These are phyloP conservation scores for Fremontodendron californicum DNA, from an alignment of 345 rosid species.

Conservation along the genomic window DNA sequence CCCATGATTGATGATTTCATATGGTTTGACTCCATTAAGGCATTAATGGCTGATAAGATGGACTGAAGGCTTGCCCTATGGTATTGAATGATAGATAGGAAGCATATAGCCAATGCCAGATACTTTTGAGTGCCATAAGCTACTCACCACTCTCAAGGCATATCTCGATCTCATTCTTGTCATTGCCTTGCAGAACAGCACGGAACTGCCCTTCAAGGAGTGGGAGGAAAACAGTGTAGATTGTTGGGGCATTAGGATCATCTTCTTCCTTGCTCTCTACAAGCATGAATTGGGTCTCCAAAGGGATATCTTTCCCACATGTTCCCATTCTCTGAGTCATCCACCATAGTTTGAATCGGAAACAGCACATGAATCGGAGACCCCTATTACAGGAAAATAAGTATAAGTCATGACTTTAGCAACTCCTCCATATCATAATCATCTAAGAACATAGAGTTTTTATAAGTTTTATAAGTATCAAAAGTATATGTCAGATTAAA, in stretches of 20 bases:
- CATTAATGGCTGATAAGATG: constrained; percentile 19
- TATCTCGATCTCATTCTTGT: constrained; percentile 75
- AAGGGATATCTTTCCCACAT: constrained; percentile 81
- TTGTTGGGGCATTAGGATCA: constrained; percentile 46
- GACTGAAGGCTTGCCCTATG: constrained; percentile 16
- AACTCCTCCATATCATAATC: neutral
- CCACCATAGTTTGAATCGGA: constrained; percentile 99
- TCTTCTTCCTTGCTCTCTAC: constrained; percentile 73
- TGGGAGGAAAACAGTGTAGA: constrained; percentile 89
- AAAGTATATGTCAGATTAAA: neutral
- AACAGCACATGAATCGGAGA: constrained; percentile 74
- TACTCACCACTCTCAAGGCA: constrained; percentile 96
- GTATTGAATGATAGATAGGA: constrained; percentile 10
- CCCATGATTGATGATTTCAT: constrained; percentile 21
- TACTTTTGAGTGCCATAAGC: constrained; percentile 31
- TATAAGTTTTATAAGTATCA: neutral
- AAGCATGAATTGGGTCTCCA: constrained; percentile 96
- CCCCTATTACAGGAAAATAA: constrained; percentile 46
- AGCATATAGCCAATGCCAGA: constrained; percentile 16
- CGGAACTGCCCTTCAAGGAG: constrained; percentile 97
- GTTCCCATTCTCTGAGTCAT: constrained; percentile 99
- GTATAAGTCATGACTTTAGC: constrained; percentile 1
- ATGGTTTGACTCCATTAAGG: constrained; percentile 17
- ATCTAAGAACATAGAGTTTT: neutral
- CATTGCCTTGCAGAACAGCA: constrained; percentile 89